These are phyloP conservation scores for Wickerhamiella vanderwaltii DNA, from an alignment of 805 yeast genomes.

Conservation along the genomic window DNA sequence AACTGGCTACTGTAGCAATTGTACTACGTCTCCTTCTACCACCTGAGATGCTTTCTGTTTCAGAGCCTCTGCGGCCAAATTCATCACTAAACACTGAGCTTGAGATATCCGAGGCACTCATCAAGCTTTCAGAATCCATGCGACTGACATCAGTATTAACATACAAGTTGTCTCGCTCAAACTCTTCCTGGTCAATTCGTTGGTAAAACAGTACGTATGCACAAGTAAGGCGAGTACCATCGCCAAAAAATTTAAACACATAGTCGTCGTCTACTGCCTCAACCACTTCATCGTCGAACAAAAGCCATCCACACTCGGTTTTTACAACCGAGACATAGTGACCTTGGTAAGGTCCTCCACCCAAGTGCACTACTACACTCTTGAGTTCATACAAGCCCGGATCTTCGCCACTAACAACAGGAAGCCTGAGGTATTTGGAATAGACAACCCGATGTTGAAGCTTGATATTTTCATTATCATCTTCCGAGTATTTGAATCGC, in stretches of 20 bases:
- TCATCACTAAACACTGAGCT: slow-evolving; percentile 7
- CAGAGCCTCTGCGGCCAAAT: slow-evolving; percentile 1
- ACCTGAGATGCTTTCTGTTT: neutral
- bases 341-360: slow-evolving; percentile 97
- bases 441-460: slow-evolving; percentile 75
- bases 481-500: slow-evolving; percentile 84
- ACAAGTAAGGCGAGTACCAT: slow-evolving; percentile 74
- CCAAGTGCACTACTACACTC: slow-evolving; percentile 85
- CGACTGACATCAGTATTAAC: slow-evolving; percentile 10
- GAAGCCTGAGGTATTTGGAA: slow-evolving; percentile 58
- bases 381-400: slow-evolving; percentile 65
- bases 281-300: slow-evolving; percentile 92
- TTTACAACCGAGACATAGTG: slow-evolving; percentile 85
- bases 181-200: slow-evolving; percentile 30
- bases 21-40: slow-evolving; percentile 2
- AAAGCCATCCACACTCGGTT: slow-evolving; percentile 72
- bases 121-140: slow-evolving; percentile 4
- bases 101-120: slow-evolving; percentile 5
- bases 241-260: slow-evolving; percentile 79
- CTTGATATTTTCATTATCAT: slow-evolving; percentile 67
- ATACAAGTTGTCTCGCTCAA: slow-evolving; percentile 11
- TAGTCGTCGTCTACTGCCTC: slow-evolving; percentile 75
- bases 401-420: slow-evolving; percentile 44
- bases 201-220: slow-evolving; percentile 84
- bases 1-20: neutral